Base-by-base conservation (phyloP, 805 yeast genomes). In the Jamesozyma gamospora region DNA sequence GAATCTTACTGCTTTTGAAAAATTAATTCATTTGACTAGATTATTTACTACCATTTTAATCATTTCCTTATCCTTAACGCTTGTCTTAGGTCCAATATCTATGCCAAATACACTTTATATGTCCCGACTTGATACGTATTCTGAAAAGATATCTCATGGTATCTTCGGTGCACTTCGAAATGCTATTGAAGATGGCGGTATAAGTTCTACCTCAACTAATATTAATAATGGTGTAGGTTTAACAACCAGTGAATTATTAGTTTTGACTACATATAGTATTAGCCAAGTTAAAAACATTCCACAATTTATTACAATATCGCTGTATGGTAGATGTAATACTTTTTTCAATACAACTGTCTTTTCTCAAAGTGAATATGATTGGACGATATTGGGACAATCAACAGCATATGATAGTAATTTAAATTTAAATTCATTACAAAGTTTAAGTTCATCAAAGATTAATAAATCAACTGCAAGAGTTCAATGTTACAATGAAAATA, bases 191-290 rank as follows among this genome's bases (percentile, higher is more conserved):
- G n/a, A 11, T 10, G 24, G 24, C 4, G 10, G 11, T 14, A 6
- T 21, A 8, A 37, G 43, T 4, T 44, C 46, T 10, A 52, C 49
- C 4, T 41, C 58, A 3, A 45, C 52, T n/a, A 48, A 42, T 33
- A 47, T 49, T 15, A 52, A 55, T 36, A 52, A 56, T 34, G 60
- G 59, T 10, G 56, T 51, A 3, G 60, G 59, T 1, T 37, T 59
- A 19, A 55, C 63, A 2, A 59, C 62, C 4, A 46, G 61, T 4
- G 64, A 58, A 37, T 38, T 56, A 9, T 40, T 42, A 13, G 48
- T 58, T 8, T 39, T 59, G 5, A 50, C 62, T 3, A 44, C 48
- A 5, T 59, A 59, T 36, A 46, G 58, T n/a, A 43, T 45, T 3
- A 34, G 41, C 3, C 57, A 58, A 34, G 48, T 56, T 6, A 31